Percentiles rank a stretch among this genome's conserved stretches.
These are phyloP conservation scores for Cornus suecica DNA, from an alignment of 148 eudicot genomes.

Conservation along the genomic window DNA sequence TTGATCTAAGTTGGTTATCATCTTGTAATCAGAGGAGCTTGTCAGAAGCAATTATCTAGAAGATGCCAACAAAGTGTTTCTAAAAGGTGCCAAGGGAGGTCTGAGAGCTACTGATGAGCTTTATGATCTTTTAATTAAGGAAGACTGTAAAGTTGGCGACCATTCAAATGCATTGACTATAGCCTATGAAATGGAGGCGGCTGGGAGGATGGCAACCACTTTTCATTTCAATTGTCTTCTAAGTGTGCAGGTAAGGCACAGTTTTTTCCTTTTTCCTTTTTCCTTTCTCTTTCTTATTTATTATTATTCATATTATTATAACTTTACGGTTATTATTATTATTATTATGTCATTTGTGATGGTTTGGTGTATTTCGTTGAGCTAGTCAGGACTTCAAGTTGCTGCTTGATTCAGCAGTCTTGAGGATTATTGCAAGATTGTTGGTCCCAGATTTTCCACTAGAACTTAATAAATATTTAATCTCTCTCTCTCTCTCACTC, in stretches of 20 bases:
- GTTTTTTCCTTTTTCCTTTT: too few species aligned
- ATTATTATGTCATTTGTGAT: neutral
- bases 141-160: constrained; percentile 93
- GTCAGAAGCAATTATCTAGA: constrained; percentile 66
- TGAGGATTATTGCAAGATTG: neutral
- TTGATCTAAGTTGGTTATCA: constrained; percentile 15
- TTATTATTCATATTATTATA: too few species aligned
- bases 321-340: too few species aligned
- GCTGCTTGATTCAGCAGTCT: neutral
- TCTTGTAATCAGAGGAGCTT: constrained; percentile 63
- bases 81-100: constrained; percentile 91
- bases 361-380: neutral
- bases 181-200: constrained; percentile 97
- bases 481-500: constrained; percentile 6
- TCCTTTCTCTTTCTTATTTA: too few species aligned
- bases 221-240: constrained; percentile 95
- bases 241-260: constrained; percentile 75
- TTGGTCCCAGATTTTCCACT: neutral
- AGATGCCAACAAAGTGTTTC: constrained; percentile 90
- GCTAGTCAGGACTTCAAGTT: neutral
- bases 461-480: neutral
- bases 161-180: constrained; percentile 92
- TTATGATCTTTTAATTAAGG: constrained; percentile 80
- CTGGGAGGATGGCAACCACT: constrained; percentile 95
- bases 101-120: constrained; percentile 85